phyloP scores from a whole-genome alignment of 352 stramenopile species.

The Globisporangium paddicum region DNA sequence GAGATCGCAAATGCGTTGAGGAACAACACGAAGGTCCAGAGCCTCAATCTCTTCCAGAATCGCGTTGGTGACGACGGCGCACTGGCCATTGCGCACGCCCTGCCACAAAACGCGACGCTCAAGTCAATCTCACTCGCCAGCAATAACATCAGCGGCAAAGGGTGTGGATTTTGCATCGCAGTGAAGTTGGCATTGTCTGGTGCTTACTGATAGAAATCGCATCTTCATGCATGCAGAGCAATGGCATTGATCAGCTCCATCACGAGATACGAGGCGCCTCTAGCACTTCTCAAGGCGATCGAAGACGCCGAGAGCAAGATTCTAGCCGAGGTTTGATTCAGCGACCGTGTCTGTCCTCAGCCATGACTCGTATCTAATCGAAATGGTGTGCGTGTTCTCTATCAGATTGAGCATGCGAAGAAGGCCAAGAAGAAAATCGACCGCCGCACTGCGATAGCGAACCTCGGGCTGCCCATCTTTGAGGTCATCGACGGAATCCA shows the following conservation, averaged over 20 bases:
- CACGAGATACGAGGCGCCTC: conserved; percentile 51
- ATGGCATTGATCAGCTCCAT: conserved; percentile 30
- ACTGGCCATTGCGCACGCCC: conserved; percentile 41
- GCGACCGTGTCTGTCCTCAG: background rate
- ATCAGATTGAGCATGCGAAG: conserved; percentile 65
- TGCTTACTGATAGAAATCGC: background rate
- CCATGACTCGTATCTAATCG: background rate
- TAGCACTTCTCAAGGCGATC: conserved; percentile 43
- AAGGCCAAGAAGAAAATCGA: conserved; percentile 84
- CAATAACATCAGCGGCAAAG: conserved; percentile 40
- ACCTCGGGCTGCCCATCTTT: conserved; percentile 52
- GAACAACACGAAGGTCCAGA: conserved; percentile 42
- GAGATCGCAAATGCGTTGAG: conserved; percentile 38
- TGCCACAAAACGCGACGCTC: conserved; percentile 53
- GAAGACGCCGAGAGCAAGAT: conserved; percentile 64
- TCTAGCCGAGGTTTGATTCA: conserved; percentile 34
- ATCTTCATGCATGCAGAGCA: conserved; percentile 16
- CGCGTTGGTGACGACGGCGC: conserved; percentile 47
- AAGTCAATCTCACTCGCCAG: conserved; percentile 66
- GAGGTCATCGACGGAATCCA: conserved; percentile 49
- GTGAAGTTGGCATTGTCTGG: background rate
- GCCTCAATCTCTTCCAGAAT: conserved; percentile 75
- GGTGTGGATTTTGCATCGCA: conserved; percentile 1
- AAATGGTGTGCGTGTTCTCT: background rate
- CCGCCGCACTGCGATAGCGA: conserved; percentile 35